Evolutionary conservation across 2,329 filamentous ascomycete species (phyloP).

Genomic region (Lojkania enalia): DNA sequence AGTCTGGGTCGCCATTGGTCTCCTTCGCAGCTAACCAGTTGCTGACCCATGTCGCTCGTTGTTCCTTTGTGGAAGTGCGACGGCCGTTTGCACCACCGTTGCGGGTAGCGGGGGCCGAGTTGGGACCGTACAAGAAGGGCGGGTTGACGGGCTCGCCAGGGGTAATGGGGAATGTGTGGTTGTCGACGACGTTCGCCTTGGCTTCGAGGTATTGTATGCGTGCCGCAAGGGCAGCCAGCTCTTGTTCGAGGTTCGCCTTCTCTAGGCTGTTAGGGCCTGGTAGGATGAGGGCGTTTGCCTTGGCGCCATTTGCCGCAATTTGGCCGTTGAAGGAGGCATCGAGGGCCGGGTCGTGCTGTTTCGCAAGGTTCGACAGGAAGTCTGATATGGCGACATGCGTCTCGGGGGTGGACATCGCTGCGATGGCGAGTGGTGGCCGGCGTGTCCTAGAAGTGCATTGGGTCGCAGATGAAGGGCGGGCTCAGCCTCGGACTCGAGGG

Average conservation of each 20-base stretch:
- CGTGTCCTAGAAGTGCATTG: slow-evolving; percentile 42
- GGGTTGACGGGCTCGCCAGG: slow-evolving; percentile 69
- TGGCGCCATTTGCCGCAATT: slow-evolving; percentile 55
- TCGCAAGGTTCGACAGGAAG: slow-evolving; percentile 54
- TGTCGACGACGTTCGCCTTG: slow-evolving; percentile 65
- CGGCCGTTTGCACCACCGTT: slow-evolving; percentile 36
- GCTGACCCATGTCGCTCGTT: slow-evolving; percentile 50
- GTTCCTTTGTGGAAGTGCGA: slow-evolving; percentile 41
- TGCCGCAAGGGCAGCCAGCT: slow-evolving; percentile 76
- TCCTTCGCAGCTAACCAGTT: slow-evolving; percentile 60
- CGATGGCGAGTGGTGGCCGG: slow-evolving; percentile 23
- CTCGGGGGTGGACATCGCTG: slow-evolving; percentile 39
- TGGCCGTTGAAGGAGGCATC: slow-evolving; percentile 51
- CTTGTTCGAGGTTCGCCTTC: slow-evolving; percentile 79
- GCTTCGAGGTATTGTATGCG: slow-evolving; percentile 83
- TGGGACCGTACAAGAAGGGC: slow-evolving; percentile 61
- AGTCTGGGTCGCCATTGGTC: slow-evolving; percentile 50
- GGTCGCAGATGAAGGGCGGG: slow-evolving; percentile 21
- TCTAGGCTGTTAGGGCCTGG: slow-evolving; percentile 75
- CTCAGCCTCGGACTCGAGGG: slow-evolving; percentile 19
- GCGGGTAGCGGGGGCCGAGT: slow-evolving; percentile 45
- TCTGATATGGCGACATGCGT: slow-evolving; percentile 43
- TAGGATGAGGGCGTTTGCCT: slow-evolving; percentile 63
- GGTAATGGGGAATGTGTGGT: slow-evolving; percentile 72
- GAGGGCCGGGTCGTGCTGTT: slow-evolving; percentile 49